Conservation (phyloP, 768 basidiomycete genomes). For the Mycena belliarum region DNA sequence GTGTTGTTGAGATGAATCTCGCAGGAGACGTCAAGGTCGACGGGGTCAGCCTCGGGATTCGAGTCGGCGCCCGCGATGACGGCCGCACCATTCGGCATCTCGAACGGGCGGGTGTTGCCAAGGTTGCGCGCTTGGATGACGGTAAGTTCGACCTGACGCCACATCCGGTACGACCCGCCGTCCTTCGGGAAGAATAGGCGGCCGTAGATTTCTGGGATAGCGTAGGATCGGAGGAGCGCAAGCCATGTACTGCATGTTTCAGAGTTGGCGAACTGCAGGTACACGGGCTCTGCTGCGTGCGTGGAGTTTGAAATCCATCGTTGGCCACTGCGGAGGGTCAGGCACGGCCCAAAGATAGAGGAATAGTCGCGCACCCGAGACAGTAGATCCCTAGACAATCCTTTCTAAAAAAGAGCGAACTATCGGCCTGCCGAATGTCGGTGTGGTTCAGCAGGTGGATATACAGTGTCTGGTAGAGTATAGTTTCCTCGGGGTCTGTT, state of each 20-base stretch:
- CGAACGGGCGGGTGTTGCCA: conserved; percentile 48
- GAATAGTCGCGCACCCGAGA: conserved; percentile 44
- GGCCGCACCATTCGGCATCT: conserved; percentile 27
- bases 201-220: conserved; percentile 79
- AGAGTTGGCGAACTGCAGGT: conserved; percentile 67
- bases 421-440: conserved; percentile 76
- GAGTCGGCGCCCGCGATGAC: conserved; percentile 32
- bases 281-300: conserved; percentile 62
- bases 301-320: conserved; percentile 52
- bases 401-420: conserved; percentile 74
- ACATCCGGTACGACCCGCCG: conserved; percentile 84
- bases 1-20: conserved; percentile 73
- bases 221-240: conserved; percentile 77
- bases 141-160: conserved; percentile 77
- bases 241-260: conserved; percentile 76
- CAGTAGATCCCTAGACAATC: conserved; percentile 75
- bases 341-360: not conserved
- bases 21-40: conserved; percentile 74
- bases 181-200: conserved; percentile 52
- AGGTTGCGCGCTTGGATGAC: conserved; percentile 76
- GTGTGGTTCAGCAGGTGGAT: conserved; percentile 75
- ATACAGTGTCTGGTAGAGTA: conserved; percentile 71
- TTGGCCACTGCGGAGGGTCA: conserved; percentile 46
- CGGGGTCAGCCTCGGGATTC: conserved; percentile 44
- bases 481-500: conserved; percentile 58